Evolutionary conservation across 257 asterid genomes (phyloP).

Genomic region (Paraleonurus japonicus): DNA sequence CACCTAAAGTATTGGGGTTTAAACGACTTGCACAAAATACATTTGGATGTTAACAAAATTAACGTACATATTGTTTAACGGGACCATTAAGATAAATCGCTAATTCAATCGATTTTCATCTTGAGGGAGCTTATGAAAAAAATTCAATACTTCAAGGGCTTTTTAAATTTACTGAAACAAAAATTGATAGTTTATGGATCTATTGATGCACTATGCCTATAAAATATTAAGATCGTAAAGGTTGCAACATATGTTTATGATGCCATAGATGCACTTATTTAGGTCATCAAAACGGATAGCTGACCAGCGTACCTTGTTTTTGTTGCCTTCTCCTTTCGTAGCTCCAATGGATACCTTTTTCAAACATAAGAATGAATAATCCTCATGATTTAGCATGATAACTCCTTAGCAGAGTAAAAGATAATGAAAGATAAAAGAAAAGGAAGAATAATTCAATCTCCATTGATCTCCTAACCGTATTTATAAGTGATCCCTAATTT

Average conservation of each 20-base stretch:
- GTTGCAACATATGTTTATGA: background rate
- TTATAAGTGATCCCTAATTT: background rate
- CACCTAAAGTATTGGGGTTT: too few species aligned
- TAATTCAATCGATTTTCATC: too few species aligned
- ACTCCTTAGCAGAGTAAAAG: slow-evolving; percentile 11
- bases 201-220: too few species aligned
- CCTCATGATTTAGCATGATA: slow-evolving; percentile 16
- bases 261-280: slow-evolving; percentile 8
- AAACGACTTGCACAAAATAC: too few species aligned
- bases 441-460: background rate
- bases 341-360: slow-evolving; percentile 92
- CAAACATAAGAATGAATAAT: slow-evolving; percentile 25
- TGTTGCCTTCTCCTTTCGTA: slow-evolving; percentile 85
- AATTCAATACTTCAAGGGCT: too few species aligned
- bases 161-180: too few species aligned
- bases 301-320: slow-evolving; percentile 62
- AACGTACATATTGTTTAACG: too few species aligned
- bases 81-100: too few species aligned
- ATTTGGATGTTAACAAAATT: too few species aligned
- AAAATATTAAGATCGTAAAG: background rate
- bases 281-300: slow-evolving; percentile 17
- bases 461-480: background rate
- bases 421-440: slow-evolving; percentile 1
- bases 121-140: too few species aligned
- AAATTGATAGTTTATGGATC: too few species aligned